These are phyloP conservation scores for Neurospora discreta DNA, from an alignment of 495 filamentous ascomycete species.

Conservation along the genomic window DNA sequence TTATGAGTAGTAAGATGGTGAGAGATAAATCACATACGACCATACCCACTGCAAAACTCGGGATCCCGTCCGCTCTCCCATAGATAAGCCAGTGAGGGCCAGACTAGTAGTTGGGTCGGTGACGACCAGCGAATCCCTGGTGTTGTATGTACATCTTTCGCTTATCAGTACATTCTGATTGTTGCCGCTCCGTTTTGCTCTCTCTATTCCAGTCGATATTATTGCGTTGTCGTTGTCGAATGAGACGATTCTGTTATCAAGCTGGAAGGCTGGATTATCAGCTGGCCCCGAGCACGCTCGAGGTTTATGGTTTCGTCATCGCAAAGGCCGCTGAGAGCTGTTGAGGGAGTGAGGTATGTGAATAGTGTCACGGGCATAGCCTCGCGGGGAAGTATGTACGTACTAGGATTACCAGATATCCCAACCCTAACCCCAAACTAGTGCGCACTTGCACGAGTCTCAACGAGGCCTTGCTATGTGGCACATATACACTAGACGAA, in stretches of 20 bases:
- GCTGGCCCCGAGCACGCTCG: background rate
- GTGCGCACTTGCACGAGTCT: no score
- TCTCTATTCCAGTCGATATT: no score
- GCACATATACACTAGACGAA: background rate
- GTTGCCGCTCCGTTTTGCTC: no score
- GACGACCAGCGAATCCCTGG: constrained; percentile 30
- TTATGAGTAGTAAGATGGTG: no score
- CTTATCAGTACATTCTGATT: no score
- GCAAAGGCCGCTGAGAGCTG: background rate
- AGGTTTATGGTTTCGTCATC: background rate
- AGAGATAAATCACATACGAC: background rate
- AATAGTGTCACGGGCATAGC: no score
- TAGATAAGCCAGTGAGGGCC: background rate
- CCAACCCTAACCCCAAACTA: background rate
- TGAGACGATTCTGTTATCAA: no score
- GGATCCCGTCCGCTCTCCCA: background rate
- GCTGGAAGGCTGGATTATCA: no score
- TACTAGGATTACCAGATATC: background rate
- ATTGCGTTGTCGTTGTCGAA: no score
- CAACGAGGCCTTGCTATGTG: background rate
- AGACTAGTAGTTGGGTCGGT: constrained; percentile 33
- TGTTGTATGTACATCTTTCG: constrained; percentile 20
- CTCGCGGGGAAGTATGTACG: no score
- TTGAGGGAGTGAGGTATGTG: background rate
- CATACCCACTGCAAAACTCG: background rate